Conservation (phyloP, 2,329 filamentous ascomycete genomes). For the Scleromitrula shiraiana region DNA sequence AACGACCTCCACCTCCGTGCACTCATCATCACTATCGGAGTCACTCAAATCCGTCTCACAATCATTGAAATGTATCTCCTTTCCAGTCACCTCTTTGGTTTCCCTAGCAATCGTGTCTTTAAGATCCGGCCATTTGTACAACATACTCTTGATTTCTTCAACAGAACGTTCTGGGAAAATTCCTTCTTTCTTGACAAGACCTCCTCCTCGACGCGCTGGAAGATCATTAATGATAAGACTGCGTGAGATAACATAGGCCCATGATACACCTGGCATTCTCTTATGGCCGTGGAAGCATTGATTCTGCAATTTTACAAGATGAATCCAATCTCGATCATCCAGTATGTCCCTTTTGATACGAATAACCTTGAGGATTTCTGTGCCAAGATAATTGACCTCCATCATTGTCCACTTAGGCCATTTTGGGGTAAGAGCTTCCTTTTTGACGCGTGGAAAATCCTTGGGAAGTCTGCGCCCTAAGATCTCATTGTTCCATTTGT, state of each 20-base stretch:
- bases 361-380: background rate
- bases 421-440: background rate
- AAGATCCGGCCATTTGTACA: constrained; percentile 3
- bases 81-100: background rate
- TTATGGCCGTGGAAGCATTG: background rate
- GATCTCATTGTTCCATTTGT: constrained; percentile 1
- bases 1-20: no score
- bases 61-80: background rate
- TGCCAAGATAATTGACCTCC: background rate
- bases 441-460: background rate
- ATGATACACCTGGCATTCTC: background rate
- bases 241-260: background rate
- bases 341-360: background rate
- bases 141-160: background rate
- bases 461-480: background rate
- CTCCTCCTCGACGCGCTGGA: background rate
- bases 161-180: background rate
- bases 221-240: background rate
- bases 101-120: background rate
- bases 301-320: background rate
- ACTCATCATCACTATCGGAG: background rate
- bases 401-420: background rate
- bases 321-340: background rate
- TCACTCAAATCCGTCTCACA: background rate
- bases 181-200: background rate